phyloP scores from a whole-genome alignment of 345 rosid genomes.

The Salix suchowensis region DNA sequence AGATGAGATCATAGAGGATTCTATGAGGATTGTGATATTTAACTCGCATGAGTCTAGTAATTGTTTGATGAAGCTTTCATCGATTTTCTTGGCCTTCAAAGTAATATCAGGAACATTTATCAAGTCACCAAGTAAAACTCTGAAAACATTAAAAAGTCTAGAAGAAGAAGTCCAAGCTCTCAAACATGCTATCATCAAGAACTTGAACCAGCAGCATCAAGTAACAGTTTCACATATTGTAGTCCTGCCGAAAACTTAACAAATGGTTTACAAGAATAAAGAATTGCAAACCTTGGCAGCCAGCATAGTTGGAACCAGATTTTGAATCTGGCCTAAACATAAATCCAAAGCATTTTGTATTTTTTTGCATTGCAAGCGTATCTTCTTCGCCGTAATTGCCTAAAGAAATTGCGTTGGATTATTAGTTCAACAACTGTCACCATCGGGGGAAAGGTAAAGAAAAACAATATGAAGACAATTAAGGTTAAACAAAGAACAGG shows the following conservation, averaged over 20 bases:
- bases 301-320: slow-evolving; percentile 27
- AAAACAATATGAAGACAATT: no score
- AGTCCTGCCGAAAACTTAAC: background rate
- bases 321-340: slow-evolving; percentile 32
- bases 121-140: no score
- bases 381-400: slow-evolving; percentile 29
- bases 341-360: slow-evolving; percentile 17
- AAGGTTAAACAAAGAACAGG: no score
- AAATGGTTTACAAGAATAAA: background rate
- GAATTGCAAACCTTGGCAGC: slow-evolving; percentile 31
- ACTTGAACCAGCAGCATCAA: background rate
- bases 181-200: background rate
- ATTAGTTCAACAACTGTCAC: background rate
- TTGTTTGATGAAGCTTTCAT: no score
- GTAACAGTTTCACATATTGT: background rate
- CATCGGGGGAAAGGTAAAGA: no score
- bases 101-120: no score
- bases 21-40: no score
- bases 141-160: background rate
- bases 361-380: slow-evolving; percentile 28
- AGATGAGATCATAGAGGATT: no score
- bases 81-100: no score
- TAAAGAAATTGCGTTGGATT: slow-evolving; percentile 1
- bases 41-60: no score
- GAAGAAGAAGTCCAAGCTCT: background rate